These are phyloP conservation scores for Ceratocystis alfenasii DNA, from an alignment of 2,329 filamentous ascomycete genomes.

Conservation along the genomic window DNA sequence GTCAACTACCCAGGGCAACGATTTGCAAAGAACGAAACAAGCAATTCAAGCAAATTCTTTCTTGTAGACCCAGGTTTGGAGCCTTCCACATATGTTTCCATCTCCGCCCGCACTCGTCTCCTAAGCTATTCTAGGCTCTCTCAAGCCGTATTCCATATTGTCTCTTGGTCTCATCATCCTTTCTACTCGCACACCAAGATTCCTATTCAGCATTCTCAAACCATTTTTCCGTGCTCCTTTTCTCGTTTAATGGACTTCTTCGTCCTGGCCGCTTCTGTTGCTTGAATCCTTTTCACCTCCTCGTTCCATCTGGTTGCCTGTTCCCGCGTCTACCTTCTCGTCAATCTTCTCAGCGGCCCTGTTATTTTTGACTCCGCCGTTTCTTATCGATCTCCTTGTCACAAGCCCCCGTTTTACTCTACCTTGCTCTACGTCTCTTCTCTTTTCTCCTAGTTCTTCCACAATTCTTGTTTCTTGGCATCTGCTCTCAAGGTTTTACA, in stretches of 20 bases:
- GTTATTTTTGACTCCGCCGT: constrained; percentile 9
- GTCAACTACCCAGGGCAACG: too few relatives aligned
- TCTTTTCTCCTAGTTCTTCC: constrained; percentile 14
- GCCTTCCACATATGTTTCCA: not conserved
- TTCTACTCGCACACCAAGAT: not conserved
- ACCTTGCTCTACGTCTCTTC: constrained; percentile 2
- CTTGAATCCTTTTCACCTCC: not conserved
- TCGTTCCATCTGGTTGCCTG: not conserved
- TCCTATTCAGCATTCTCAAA: not conserved
- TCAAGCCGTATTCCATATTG: not conserved
- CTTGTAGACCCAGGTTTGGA: not conserved
- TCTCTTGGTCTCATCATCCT: not conserved
- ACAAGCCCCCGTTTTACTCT: constrained; percentile 8
- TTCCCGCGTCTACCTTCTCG: not conserved
- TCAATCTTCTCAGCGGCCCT: not conserved
- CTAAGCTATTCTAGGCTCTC: not conserved
- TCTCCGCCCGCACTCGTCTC: not conserved
- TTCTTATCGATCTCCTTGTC: constrained; percentile 12
- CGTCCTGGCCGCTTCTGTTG: not conserved
- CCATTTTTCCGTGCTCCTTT: constrained; percentile 5
- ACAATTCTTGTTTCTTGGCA: constrained; percentile 11
- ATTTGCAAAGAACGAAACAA: too few relatives aligned
- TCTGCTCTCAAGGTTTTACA: not conserved
- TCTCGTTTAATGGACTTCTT: not conserved
- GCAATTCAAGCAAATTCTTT: too few relatives aligned